Conservation (phyloP, 306 rosid species). For the Castanea sativa region DNA sequence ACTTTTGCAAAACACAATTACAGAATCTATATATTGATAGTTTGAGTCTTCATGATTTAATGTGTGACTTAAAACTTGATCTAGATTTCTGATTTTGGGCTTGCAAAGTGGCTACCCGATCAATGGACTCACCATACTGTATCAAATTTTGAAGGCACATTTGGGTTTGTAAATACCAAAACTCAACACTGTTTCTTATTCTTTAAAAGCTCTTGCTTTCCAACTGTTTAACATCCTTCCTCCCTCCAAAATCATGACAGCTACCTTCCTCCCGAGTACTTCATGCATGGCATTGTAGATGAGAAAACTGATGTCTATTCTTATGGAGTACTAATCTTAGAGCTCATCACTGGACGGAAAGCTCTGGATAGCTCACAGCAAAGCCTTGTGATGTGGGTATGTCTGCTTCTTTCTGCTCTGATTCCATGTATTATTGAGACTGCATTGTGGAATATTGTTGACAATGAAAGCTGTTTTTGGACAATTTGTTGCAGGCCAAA, state of each 20-base stretch:
- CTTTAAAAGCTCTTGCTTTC: background rate
- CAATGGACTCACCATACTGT: constrained; percentile 96
- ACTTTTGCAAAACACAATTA: background rate
- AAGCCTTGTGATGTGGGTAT: constrained; percentile 97
- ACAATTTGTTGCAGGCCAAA: constrained; percentile 63
- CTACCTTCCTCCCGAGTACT: constrained; percentile 98
- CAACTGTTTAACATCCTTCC: constrained; percentile 12
- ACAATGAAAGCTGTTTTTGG: background rate
- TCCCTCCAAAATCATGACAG: constrained; percentile 41
- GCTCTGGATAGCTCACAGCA: constrained; percentile 87
- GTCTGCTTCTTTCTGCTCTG: constrained; percentile 17
- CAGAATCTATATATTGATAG: background rate
- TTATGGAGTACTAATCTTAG: constrained; percentile 84
- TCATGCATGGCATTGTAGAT: constrained; percentile 98
- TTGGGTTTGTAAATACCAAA: constrained; percentile 65
- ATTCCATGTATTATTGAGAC: background rate
- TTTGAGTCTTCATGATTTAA: background rate
- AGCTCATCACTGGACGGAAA: constrained; percentile 83
- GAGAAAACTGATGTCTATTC: constrained; percentile 97
- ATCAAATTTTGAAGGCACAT: constrained; percentile 94
- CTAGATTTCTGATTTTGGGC: constrained; percentile 97
- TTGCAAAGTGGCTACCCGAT: constrained; percentile 96
- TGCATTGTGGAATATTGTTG: constrained; percentile 3
- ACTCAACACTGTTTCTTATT: constrained; percentile 1
- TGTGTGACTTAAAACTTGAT: constrained; percentile 25